Base-by-base conservation (phyloP, 805 yeast species). In the Spathaspora hagerdaliae region DNA sequence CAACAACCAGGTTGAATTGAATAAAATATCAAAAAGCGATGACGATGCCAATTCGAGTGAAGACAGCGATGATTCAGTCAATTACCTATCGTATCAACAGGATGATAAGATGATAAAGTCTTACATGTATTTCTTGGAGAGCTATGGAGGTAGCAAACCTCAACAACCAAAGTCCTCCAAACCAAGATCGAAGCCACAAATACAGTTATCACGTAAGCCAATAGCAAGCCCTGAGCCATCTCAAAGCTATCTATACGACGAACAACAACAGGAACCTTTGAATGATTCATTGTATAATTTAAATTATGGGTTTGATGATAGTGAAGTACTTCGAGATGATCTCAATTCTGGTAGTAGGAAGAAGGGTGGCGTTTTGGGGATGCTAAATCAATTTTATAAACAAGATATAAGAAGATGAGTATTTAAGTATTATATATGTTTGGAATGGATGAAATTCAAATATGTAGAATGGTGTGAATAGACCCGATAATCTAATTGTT, bases 61-160 rank as follows among this genome's bases (percentile, higher is more conserved):
- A 12, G 60, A 59, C 13, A 50, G 43, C 26, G 45, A 46, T 19
- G 53, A 49, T 26, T 44, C 39, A 29, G 47, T 46, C n/a, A 49
- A 49, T 36, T 49, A 45, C 13, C 36, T 41, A 27, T 41, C 45
- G n/a, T 34, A 36, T 67, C 48, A 46, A 64, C 80, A 79, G 46
- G 94, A 90, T 56, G 90, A 83, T 50, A 91, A 92, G 60, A 91
- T 92, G 97, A 80, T 88, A 66, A 88, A 88, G 55, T 88, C 96
- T 0, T 91, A 89, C 61, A 71, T 91, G 67, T 83, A 89, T 61
- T 91, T 91, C 60, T 67, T 90, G 55, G 96, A 90, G 57, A 87
- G 90, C 54, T 90, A 90, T 63, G 91, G 58, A 35, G 57, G 56
- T 36, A 51, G 54, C 26, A 52, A 46, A 38, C 15, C 32, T 39